phyloP scores from a whole-genome alignment of 2,329 filamentous ascomycete species.

The Ascocoryne sarcoides region DNA sequence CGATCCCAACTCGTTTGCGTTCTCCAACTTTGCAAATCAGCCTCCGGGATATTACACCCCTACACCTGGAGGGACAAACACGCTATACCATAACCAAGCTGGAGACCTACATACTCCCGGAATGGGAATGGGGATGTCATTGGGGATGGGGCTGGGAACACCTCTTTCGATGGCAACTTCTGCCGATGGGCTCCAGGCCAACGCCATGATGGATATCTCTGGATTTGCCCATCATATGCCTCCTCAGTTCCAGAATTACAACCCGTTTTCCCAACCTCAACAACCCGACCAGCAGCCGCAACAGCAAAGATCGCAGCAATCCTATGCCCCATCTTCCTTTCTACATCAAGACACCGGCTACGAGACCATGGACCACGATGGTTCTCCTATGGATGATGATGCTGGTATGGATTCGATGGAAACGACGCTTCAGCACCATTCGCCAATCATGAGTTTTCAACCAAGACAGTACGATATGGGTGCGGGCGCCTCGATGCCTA shows the following conservation, averaged over 20 bases:
- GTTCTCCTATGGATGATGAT: constrained; percentile 55
- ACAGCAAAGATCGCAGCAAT: constrained; percentile 36
- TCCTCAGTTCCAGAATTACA: constrained; percentile 56
- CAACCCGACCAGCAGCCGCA: constrained; percentile 29
- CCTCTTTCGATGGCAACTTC: constrained; percentile 72
- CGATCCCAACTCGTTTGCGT: constrained; percentile 76
- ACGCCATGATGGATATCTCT: constrained; percentile 53
- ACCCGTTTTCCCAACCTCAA: constrained; percentile 60
- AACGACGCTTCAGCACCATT: constrained; percentile 51
- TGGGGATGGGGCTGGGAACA: constrained; percentile 38
- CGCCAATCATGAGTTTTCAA: constrained; percentile 51
- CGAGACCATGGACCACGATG: constrained; percentile 69
- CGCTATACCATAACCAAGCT: constrained; percentile 73
- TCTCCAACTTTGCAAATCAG: constrained; percentile 70
- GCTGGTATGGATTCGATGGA: constrained; percentile 49
- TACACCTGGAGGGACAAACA: constrained; percentile 71
- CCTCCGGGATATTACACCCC: constrained; percentile 81
- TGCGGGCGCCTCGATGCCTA: constrained; percentile 39
- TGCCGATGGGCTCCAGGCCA: constrained; percentile 53
- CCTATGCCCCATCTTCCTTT: constrained; percentile 72
- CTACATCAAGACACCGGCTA: constrained; percentile 73
- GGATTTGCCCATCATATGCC: constrained; percentile 50
- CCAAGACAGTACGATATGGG: constrained; percentile 39
- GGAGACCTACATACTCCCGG: constrained; percentile 82
- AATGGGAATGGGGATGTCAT: constrained; percentile 60